These are phyloP conservation scores for Dictyostelium gargantuum DNA, from an alignment of 208 protist species.

Conservation along the genomic window DNA sequence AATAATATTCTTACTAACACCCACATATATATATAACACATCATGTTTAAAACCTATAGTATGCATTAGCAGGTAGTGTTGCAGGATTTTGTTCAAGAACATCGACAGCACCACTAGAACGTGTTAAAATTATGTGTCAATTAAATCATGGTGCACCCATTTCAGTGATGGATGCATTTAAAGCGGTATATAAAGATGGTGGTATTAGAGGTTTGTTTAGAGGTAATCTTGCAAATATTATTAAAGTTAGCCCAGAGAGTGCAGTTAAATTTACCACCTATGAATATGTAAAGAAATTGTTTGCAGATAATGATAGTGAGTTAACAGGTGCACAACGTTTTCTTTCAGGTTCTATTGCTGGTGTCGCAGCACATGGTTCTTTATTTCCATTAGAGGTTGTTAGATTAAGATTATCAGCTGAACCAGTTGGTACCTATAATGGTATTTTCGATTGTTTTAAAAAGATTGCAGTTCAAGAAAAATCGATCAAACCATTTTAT, in stretches of 20 bases:
- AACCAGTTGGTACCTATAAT: slow-evolving; percentile 49
- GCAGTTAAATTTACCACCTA: slow-evolving; percentile 73
- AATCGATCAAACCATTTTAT: slow-evolving; percentile 62
- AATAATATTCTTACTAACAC: too few relatives aligned
- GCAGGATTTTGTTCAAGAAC: slow-evolving; percentile 60
- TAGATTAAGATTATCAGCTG: slow-evolving; percentile 55
- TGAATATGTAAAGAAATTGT: slow-evolving; percentile 66
- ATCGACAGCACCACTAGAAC: slow-evolving; percentile 67
- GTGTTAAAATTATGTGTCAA: slow-evolving; percentile 70
- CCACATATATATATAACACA: background rate
- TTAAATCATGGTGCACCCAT: slow-evolving; percentile 39
- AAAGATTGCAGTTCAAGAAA: slow-evolving; percentile 43
- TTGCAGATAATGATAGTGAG: slow-evolving; percentile 63
- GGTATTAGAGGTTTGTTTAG: slow-evolving; percentile 68
- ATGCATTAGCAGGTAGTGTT: slow-evolving; percentile 23
- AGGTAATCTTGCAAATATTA: slow-evolving; percentile 71
- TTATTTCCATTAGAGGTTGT: slow-evolving; percentile 73
- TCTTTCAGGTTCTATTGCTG: slow-evolving; percentile 57
- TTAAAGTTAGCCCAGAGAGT: slow-evolving; percentile 73
- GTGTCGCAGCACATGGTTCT: slow-evolving; percentile 52
- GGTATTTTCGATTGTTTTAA: slow-evolving; percentile 68
- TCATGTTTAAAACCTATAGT: background rate
- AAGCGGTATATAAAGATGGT: slow-evolving; percentile 24
- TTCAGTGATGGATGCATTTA: background rate
- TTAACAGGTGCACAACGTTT: slow-evolving; percentile 66